phyloP scores from a whole-genome alignment of 345 rosid species.

The Cardamine occulta region DNA sequence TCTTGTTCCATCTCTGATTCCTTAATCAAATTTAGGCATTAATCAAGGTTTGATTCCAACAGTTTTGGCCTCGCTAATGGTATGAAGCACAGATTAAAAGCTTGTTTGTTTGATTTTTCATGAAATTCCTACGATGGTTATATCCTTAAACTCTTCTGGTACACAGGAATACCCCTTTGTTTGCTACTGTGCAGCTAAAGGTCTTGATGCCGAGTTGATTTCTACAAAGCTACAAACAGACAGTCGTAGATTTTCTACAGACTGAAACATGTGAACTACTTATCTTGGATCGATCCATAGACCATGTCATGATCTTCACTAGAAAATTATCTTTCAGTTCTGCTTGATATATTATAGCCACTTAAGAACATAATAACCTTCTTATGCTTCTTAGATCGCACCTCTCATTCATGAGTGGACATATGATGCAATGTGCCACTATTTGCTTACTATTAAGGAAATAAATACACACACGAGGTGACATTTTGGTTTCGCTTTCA shows the following conservation, averaged over 20 bases:
- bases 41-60: too few species aligned
- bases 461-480: slow-evolving; percentile 93
- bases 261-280: slow-evolving; percentile 94
- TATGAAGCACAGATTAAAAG: slow-evolving; percentile 41
- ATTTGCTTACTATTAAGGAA: slow-evolving; percentile 88
- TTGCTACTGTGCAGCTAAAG: slow-evolving; percentile 88
- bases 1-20: too few species aligned
- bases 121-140: slow-evolving; percentile 21
- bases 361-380: not conserved
- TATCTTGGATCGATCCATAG: slow-evolving; percentile 90
- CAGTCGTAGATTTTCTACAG: slow-evolving; percentile 76
- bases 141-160: slow-evolving; percentile 28
- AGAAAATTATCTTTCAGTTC: not conserved
- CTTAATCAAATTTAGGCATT: too few species aligned
- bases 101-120: slow-evolving; percentile 27
- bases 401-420: slow-evolving; percentile 99
- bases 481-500: slow-evolving; percentile 33
- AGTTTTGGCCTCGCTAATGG: slow-evolving; percentile 92
- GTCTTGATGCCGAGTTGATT: slow-evolving; percentile 91
- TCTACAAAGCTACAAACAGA: slow-evolving; percentile 90
- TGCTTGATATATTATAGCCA: slow-evolving; percentile 16
- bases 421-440: slow-evolving; percentile 97
- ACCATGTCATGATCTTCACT: slow-evolving; percentile 62
- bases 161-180: slow-evolving; percentile 89
- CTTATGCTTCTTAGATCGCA: slow-evolving; percentile 68